Base-by-base conservation (phyloP, 345 rosid species). In the Salix koriyanagi region DNA sequence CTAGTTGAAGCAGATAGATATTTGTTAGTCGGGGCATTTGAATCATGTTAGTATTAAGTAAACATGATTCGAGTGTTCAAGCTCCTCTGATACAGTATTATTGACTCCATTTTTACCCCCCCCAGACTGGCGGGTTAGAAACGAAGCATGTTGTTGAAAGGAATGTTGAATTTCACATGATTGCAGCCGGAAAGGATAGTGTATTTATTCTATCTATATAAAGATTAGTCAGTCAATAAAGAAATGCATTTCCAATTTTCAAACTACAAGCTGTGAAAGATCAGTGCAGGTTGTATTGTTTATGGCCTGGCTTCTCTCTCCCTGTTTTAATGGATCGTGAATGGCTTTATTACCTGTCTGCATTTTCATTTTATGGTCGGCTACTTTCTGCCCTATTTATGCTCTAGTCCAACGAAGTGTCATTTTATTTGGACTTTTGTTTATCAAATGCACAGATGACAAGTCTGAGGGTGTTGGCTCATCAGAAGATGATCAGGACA, bases 401-500 rank as follows among this genome's bases (percentile, higher is more conserved):
- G n/a, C 4, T 9, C 65, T 60, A 2, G 65, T 60, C 21, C 65
- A 7, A 60, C 4, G 0, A 60, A 19, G 4, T 60, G 21, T 60
- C 10, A 15, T 32, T 44, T 60, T 46, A 46, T 14, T 4, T 13
- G 18, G 19, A 12, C 18, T 46, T 52, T n/a, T 54, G 9, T 34
- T 39, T 14, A 37, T 48, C 48, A 71, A 79, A 73, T 73, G 72
- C 65, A 67, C 84, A 96, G 99, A 93, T 85, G 96, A 92, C 69
- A 92, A 90, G 77, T 85, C 91, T 61, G 99, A 92, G 36, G 96
- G 89, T 10, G 83, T 85, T 16, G 98, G 89, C 39, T 96, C 97
- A 67, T 96, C 99, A 0, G 94, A 90, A 75, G 97, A 92, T 72
- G 97, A 90, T 36, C 94, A 85, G 77, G 97, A 91, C 32, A 90